Evolutionary conservation across 2,329 filamentous ascomycete genomes (phyloP), one percentile per base, ranked within the genome.

Genomic region (Aspergillus transmontanensis): DNA sequence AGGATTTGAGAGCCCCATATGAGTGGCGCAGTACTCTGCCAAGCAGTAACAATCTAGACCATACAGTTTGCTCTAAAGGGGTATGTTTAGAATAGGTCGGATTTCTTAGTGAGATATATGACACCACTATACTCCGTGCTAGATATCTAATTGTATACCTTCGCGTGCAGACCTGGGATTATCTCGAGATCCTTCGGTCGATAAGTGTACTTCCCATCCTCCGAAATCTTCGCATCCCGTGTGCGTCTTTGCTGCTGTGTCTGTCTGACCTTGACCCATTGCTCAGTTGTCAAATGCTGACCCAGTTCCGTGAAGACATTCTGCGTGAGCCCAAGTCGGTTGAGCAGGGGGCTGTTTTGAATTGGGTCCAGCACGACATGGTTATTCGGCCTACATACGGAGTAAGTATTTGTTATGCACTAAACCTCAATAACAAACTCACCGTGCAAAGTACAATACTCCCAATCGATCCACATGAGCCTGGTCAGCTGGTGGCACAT

Each of bases 401-500:
- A 19, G 36, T 6, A 2, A 45, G 9, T 6, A 5, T 14, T 5
- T 7, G 6, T 16, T 3, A n/a, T 16, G 7, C 2, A 0, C 2
- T 1, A 1, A 32, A 6, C 7, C 4, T 7, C 23, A 14, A 5
- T 28, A 5, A 4, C 6, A 21, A n/a, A 65, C 69, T 46, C 56
- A 74, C 70, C 83, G 80, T 1, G 83, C 81, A 71, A 82, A 82
- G 64, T 82, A 83, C 23, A 82, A 61, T 54, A 83, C 72, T 0
- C 81, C 80, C 32, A 80, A 63, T 6, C 80, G 75, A 69, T 82
- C 79, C 28, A 81, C 61, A 64, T 80, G 74, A 2, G 76, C 78
- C 68, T 85, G 83, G 59, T 85, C 83, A 14, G 76, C 65, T 0
- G 83, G 83, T 1, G 82, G 83, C 12, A 79, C 76, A 51, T 81